These are phyloP conservation scores for Suillus lakei DNA, from an alignment of 768 basidiomycete genomes.

Conservation along the genomic window DNA sequence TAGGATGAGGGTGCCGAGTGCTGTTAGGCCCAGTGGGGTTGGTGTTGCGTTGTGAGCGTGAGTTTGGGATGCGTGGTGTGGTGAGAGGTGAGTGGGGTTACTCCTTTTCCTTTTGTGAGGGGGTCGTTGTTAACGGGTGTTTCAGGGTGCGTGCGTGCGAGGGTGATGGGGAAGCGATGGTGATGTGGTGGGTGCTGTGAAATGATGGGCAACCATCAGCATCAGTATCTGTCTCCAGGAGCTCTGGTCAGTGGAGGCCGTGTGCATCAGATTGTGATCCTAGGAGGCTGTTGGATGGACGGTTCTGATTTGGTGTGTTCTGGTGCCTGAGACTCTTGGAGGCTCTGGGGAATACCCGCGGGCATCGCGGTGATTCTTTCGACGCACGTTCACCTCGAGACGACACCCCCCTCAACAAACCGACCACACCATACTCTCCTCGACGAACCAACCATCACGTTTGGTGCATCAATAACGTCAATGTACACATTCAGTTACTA, in stretches of 20 bases:
- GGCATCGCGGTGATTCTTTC: not conserved
- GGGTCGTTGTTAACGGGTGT: not conserved
- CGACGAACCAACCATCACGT: not conserved
- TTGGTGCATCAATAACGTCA: not conserved
- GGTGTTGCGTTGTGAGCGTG: conserved; percentile 3
- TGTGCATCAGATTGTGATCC: not conserved
- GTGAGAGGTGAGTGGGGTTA: not conserved
- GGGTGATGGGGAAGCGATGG: not conserved
- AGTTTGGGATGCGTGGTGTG: not conserved
- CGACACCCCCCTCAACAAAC: not conserved
- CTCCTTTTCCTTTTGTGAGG: not conserved
- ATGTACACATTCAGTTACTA: not conserved
- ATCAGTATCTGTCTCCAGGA: not conserved
- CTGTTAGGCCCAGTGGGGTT: conserved; percentile 2
- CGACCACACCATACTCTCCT: not conserved
- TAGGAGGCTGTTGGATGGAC: not conserved
- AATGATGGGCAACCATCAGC: not conserved
- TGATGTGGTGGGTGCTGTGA: not conserved
- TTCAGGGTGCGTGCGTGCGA: not conserved
- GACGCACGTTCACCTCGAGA: not conserved
- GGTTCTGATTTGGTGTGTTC: not conserved
- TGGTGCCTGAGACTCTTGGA: not conserved
- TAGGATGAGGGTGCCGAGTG: conserved; percentile 42
- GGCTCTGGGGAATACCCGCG: not conserved
- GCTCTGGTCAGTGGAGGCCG: not conserved